Conservation (phyloP, 768 basidiomycete species). For the Lepiota venenata region DNA sequence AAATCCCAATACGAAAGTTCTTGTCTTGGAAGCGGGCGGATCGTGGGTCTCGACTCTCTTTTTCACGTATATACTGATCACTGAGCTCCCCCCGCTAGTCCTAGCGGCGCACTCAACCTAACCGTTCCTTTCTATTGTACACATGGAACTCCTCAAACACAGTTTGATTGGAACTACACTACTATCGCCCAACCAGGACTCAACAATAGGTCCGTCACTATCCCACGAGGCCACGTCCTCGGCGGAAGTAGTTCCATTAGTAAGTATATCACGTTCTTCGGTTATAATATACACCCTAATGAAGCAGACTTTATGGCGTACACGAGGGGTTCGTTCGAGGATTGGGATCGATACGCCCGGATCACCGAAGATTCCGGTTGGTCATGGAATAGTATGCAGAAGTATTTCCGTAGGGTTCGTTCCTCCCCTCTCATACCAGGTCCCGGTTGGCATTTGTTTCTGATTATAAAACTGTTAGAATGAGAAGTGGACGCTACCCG, state of each 20-base stretch:
- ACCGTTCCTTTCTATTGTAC: slow-evolving; percentile 13
- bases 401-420: slow-evolving; percentile 25
- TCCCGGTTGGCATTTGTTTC: slow-evolving; percentile 13
- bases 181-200: slow-evolving; percentile 19
- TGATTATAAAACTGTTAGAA: slow-evolving; percentile 16
- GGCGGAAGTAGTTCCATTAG: slow-evolving; percentile 27
- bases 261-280: slow-evolving; percentile 20
- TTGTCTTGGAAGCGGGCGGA: slow-evolving; percentile 52
- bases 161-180: slow-evolving; percentile 28
- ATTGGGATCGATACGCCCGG: too few species aligned
- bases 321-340: slow-evolving; percentile 33
- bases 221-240: slow-evolving; percentile 22
- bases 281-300: background rate
- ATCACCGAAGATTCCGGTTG: slow-evolving; percentile 48
- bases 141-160: slow-evolving; percentile 14
- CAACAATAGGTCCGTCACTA: slow-evolving; percentile 19
- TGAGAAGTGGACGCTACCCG: slow-evolving; percentile 24
- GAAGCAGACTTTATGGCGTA: slow-evolving; percentile 22
- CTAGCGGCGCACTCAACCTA: slow-evolving; percentile 13
- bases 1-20: slow-evolving; percentile 40
- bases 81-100: slow-evolving; percentile 1
- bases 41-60: slow-evolving; percentile 35
- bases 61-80: background rate
- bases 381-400: slow-evolving; percentile 31
- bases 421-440: slow-evolving; percentile 7